Conservation (phyloP, 306 rosid species). For the Pyrus betulifolia region DNA sequence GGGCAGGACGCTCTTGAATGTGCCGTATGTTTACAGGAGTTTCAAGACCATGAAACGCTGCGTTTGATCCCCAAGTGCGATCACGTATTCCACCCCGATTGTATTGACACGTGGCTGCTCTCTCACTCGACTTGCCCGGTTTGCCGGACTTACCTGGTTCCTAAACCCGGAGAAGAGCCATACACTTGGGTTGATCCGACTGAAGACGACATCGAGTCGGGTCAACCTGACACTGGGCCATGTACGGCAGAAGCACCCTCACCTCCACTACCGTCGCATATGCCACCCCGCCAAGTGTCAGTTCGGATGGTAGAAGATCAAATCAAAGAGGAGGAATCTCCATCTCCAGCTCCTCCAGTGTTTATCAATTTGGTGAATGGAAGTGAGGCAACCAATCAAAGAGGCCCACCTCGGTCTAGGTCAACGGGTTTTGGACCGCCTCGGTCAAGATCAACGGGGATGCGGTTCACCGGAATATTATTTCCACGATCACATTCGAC, state of each 20-base stretch:
- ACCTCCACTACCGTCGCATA: too few species aligned
- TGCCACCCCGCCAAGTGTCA: conserved; percentile 9
- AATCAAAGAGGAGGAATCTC: not conserved
- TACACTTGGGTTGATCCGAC: not conserved
- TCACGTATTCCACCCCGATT: conserved; percentile 76
- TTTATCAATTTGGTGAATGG: not conserved
- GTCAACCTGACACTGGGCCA: conserved; percentile 2
- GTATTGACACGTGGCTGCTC: conserved; percentile 73
- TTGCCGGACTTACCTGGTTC: conserved; percentile 59
- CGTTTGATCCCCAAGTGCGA: conserved; percentile 82
- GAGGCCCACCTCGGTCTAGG: conserved; percentile 27
- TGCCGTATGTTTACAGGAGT: conserved; percentile 88
- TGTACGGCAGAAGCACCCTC: not conserved
- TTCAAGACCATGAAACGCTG: conserved; percentile 67
- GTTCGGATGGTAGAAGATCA: not conserved
- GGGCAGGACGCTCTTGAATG: conserved; percentile 68
- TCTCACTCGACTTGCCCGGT: conserved; percentile 83
- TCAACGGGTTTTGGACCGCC: conserved; percentile 27
- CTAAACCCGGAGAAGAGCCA: conserved; percentile 37
- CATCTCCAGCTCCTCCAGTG: not conserved
- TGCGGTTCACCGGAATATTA: not conserved
- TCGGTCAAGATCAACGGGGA: conserved; percentile 2
- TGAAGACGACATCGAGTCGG: not conserved
- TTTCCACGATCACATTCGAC: conserved; percentile 16
- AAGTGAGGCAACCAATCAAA: conserved; percentile 7